phyloP scores from a whole-genome alignment of 208 protist genomes.

The Giardia duodenalis region DNA sequence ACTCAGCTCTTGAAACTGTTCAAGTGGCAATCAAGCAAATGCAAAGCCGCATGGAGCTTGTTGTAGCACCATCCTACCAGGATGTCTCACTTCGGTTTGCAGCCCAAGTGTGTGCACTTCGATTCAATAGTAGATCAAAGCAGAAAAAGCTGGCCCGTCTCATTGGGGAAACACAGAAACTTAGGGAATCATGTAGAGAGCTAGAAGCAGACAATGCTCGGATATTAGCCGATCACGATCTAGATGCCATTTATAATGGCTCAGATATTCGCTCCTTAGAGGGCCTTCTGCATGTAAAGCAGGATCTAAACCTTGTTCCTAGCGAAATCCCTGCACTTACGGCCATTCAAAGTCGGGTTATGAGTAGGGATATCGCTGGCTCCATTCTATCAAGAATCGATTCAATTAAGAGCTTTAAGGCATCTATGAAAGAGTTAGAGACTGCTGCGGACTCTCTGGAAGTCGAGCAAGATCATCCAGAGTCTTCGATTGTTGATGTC shows the following conservation, averaged over 20 bases:
- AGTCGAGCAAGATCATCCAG: background rate
- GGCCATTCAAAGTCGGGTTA: background rate
- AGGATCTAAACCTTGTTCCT: background rate
- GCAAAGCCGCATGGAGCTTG: background rate
- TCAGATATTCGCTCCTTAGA: background rate
- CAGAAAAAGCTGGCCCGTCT: background rate
- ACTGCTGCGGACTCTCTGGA: background rate
- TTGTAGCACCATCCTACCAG: background rate
- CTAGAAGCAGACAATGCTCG: background rate
- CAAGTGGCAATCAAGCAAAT: background rate
- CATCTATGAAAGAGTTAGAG: background rate
- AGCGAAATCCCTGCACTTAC: background rate
- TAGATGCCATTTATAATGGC: background rate
- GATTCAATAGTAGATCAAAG: background rate
- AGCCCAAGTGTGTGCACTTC: background rate
- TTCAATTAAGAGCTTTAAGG: background rate
- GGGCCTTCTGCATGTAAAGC: background rate
- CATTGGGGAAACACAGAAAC: background rate
- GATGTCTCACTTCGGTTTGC: background rate
- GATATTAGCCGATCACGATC: background rate
- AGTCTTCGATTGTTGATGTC: background rate
- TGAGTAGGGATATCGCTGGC: background rate
- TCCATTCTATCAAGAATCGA: background rate
- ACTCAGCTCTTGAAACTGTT: background rate
- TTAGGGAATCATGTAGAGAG: background rate